Conservation (phyloP, 331 rosid genomes). For the Rhamnella rubrinervis region DNA sequence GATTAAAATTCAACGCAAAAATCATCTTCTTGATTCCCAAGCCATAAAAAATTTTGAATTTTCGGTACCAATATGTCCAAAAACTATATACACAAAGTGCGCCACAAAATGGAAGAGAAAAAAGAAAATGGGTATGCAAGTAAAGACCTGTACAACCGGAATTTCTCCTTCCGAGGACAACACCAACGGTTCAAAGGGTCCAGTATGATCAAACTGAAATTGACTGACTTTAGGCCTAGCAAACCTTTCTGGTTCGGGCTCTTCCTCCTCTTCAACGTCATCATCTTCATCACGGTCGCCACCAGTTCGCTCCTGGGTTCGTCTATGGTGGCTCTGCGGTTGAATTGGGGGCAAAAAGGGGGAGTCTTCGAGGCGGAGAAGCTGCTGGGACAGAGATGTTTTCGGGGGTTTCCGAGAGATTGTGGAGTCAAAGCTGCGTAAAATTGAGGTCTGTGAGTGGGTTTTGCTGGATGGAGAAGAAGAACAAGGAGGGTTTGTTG, state of each 20-base stretch:
- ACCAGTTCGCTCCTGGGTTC: slow-evolving; percentile 11
- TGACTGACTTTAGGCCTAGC: slow-evolving; percentile 32
- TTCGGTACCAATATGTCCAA: slow-evolving; percentile 1
- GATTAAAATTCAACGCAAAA: too few relatives aligned
- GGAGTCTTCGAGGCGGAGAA: slow-evolving; percentile 65
- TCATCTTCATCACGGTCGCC: slow-evolving; percentile 4
- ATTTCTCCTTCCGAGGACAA: slow-evolving; percentile 51
- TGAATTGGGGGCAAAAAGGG: slow-evolving; percentile 21
- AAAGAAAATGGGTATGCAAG: background rate
- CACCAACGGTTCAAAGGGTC: slow-evolving; percentile 66
- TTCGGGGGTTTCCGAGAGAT: slow-evolving; percentile 71
- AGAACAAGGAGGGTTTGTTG: slow-evolving; percentile 19
- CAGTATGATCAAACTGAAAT: slow-evolving; percentile 70
- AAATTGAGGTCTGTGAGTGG: slow-evolving; percentile 30
- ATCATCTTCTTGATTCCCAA: background rate
- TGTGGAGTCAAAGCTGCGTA: slow-evolving; percentile 23
- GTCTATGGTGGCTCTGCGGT: slow-evolving; percentile 24
- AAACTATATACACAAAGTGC: slow-evolving; percentile 5
- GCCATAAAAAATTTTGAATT: background rate
- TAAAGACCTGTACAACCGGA: slow-evolving; percentile 61
- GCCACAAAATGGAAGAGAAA: background rate
- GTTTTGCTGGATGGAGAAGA: slow-evolving; percentile 18
- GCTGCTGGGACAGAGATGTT: slow-evolving; percentile 69
- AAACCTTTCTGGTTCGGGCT: slow-evolving; percentile 31
- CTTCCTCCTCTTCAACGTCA: slow-evolving; percentile 23